These are phyloP conservation scores for Cystobasidiaceae sp. DNA, from an alignment of 1,284 basidiomycete species.

Conservation along the genomic window DNA sequence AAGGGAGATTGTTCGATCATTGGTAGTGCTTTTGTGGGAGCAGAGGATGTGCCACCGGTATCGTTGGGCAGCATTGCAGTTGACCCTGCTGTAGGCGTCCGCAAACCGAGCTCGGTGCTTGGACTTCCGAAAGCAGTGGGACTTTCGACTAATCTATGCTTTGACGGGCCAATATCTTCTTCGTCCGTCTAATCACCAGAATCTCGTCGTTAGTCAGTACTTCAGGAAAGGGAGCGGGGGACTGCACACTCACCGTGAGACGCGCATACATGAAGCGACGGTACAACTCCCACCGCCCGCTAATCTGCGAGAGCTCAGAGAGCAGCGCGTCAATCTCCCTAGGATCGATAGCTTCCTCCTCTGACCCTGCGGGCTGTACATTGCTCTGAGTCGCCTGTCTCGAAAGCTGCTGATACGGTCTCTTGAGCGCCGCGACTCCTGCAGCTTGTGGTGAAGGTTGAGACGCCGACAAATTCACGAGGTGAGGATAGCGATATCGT, in stretches of 20 bases:
- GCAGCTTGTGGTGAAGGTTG: constrained; percentile 27
- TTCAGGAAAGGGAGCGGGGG: too few relatives aligned
- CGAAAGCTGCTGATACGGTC: constrained; percentile 22
- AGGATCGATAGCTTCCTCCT: constrained; percentile 69
- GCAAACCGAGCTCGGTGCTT: neutral
- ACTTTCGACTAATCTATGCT: too few relatives aligned
- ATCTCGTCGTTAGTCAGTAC: too few relatives aligned
- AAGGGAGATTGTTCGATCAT: constrained; percentile 54
- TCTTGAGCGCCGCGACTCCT: constrained; percentile 1
- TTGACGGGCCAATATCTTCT: too few relatives aligned
- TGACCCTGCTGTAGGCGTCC: neutral
- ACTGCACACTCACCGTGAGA: constrained; percentile 55
- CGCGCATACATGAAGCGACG: constrained; percentile 75
- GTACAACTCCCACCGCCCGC: constrained; percentile 86
- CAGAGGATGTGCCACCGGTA: neutral
- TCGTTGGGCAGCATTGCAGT: neutral
- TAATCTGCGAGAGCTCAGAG: constrained; percentile 80
- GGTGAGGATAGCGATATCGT: constrained; percentile 45
- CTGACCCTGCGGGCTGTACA: constrained; percentile 45
- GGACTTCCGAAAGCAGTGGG: too few relatives aligned
- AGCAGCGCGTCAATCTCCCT: constrained; percentile 84
- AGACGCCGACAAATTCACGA: constrained; percentile 44
- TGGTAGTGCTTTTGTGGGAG: constrained; percentile 41
- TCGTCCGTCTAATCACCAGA: too few relatives aligned
- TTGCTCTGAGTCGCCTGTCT: constrained; percentile 3